phyloP scores from a whole-genome alignment of 768 basidiomycete species.

The Termitomyces sp. region DNA sequence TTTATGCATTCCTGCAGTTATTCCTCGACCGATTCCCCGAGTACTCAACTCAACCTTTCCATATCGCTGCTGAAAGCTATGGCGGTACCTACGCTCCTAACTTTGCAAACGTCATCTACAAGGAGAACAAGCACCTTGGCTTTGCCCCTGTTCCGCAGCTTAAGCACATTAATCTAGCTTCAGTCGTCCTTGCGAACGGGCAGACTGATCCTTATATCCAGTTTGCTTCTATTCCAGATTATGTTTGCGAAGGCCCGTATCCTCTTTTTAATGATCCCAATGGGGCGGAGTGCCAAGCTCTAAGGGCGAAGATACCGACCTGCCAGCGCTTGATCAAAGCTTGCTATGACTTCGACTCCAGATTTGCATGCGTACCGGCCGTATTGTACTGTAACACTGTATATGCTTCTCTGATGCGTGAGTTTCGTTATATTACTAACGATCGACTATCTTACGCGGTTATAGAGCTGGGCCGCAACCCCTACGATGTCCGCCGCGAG shows the following conservation, averaged over 20 bases:
- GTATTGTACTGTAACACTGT: conserved; percentile 77
- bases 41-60: conserved; percentile 67
- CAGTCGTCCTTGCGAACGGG: conserved; percentile 85
- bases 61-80: conserved; percentile 79
- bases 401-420: conserved; percentile 65
- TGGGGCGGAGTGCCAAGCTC: conserved; percentile 57
- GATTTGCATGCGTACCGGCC: conserved; percentile 70
- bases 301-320: conserved; percentile 61
- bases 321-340: conserved; percentile 70
- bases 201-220: conserved; percentile 81
- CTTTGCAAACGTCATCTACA: conserved; percentile 78
- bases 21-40: conserved; percentile 75
- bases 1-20: conserved; percentile 79
- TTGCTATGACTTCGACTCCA: conserved; percentile 61
- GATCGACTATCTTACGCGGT: neutral
- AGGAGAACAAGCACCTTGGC: conserved; percentile 61
- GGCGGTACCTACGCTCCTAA: conserved; percentile 79
- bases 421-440: conserved; percentile 18
- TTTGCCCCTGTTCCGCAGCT: conserved; percentile 40
- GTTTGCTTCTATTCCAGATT: conserved; percentile 77
- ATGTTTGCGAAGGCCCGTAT: conserved; percentile 77
- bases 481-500: conserved; percentile 78
- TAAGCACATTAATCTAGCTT: conserved; percentile 73
- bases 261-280: conserved; percentile 70
- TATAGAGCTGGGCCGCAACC: conserved; percentile 70